Base-by-base conservation (phyloP, 805 yeast genomes). In the Millerozyma acaciae region DNA sequence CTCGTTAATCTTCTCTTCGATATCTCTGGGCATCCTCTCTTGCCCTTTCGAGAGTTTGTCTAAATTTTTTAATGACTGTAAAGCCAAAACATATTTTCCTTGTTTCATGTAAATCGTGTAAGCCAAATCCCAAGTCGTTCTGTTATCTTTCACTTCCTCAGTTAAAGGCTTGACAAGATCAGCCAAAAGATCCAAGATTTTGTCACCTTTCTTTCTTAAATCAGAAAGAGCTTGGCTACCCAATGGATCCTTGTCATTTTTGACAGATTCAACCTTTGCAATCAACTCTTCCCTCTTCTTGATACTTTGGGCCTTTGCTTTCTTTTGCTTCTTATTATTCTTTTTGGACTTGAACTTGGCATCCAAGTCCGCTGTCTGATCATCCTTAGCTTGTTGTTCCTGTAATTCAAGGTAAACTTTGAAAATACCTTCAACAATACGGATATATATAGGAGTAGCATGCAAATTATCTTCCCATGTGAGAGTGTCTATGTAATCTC, bases 381-480 rank as follows among this genome's bases (percentile, higher is more conserved):
- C 36, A 46, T 51, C 38, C 20, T 28, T 37, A 32, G 52, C 48
- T 21, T 49, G 43, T 21, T 60, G 55, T 10, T 53, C 55, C 24
- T 49, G 40, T 14, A 64, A 36, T 9, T 69, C 73, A 32, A 81
- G 61, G 44, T 79, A 76, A 22, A 84, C 55, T 13, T 68, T 59
- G 17, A 80, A 59, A 21, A 87, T 73, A 1, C 93, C 94, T 28
- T 62, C 57, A 38, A 81, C 67, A 1, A 84, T 84, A 34, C 93
- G 73, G n/a, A 74, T 65, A 50, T 76, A 86, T 33, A 83, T 72
- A 3, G 94, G 87, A 21, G 83, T 76, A 6, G 76, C 53, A 53
- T 70, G 88, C 28, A 93, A 55, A 14, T 62, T 54, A 54, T 89
- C 94, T 36, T 80, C 95, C 97, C 97, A 93, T 30, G 67, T 57